These are phyloP conservation scores for Prunus armeniaca DNA, from an alignment of 306 rosid species.

Conservation along the genomic window DNA sequence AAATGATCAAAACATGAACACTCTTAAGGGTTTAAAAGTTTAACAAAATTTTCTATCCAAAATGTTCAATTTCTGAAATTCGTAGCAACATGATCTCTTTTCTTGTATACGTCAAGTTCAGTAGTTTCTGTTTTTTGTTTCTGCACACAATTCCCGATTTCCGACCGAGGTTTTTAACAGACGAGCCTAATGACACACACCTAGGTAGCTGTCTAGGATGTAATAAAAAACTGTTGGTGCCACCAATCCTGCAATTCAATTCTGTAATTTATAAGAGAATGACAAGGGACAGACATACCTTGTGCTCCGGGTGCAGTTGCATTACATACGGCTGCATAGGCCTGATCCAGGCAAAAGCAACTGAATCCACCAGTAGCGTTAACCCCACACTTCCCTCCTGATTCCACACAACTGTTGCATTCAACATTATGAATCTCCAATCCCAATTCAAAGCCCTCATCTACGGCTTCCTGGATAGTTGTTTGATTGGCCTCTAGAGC, in stretches of 20 bases:
- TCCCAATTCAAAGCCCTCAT: neutral
- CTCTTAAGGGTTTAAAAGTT: neutral
- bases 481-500: fast-evolving
- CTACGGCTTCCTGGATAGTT: fast-evolving
- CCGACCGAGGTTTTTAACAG: no score
- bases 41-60: no score
- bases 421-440: fast-evolving
- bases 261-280: neutral
- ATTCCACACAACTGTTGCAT: fast-evolving
- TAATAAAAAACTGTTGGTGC: no score
- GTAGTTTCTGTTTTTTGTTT: no score
- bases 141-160: no score
- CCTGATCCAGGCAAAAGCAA: neutral
- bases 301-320: no score
- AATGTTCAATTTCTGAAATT: no score
- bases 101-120: no score
- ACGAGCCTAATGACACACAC: no score
- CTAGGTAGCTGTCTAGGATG: no score
- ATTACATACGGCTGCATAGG: neutral
- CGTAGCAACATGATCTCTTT: no score
- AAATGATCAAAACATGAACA: neutral
- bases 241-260: no score
- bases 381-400: neutral
- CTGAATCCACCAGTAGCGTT: fast-evolving
- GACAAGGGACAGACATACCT: neutral